Base-by-base conservation (phyloP, 257 asterid species). In the Ehretia macrophylla region DNA sequence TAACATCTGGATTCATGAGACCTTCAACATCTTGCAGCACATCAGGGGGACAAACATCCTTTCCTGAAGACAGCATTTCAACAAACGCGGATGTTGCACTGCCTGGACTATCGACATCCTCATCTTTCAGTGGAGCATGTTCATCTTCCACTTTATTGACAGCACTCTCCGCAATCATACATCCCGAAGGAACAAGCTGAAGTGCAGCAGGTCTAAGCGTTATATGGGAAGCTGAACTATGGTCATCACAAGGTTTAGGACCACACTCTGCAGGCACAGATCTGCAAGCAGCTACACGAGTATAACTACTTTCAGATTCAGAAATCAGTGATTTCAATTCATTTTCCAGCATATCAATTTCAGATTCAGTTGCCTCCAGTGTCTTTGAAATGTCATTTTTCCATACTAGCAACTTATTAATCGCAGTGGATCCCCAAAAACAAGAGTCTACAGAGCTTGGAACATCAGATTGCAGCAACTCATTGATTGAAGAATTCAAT, bases 341-440 rank as follows among this genome's bases (percentile, higher is more conserved):
- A 57, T 85, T 82, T 74, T 93, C 99, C 67, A 93, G 95, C 55
- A 73, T 75, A 77, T 94, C 99, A 73, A 90, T 82, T 77, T 87
- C 95, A 35, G 86, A 70, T 77, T 87, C 97, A 20, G 95, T 87
- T 70, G 67, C 73, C 81, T 86, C 99, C 62, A 94, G 60, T 14
- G 83, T 87, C 76, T 94, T 94, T 56, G 81, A 63, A 68, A 81
- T 65, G 63, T 80, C 81, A 65, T 64, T 83, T 79, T 83, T 94
- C 94, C 82, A 87, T 22, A 82, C 74, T 57, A 76, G 39, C 83
- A 93, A 70, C 77, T 89, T 90, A 67, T 77, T 87, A 77, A 79
- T 69, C 37, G 90, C 85, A 61, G 90, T 73, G 57, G 86, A 59
- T 64, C 75, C 78, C 62, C 67, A 81, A 72, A 69, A 83, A 62